Percentiles rank a stretch among this genome's conserved stretches.
These are phyloP conservation scores for Metschnikowia amazonensis DNA, from an alignment of 805 yeast genomes.

Conservation along the genomic window DNA sequence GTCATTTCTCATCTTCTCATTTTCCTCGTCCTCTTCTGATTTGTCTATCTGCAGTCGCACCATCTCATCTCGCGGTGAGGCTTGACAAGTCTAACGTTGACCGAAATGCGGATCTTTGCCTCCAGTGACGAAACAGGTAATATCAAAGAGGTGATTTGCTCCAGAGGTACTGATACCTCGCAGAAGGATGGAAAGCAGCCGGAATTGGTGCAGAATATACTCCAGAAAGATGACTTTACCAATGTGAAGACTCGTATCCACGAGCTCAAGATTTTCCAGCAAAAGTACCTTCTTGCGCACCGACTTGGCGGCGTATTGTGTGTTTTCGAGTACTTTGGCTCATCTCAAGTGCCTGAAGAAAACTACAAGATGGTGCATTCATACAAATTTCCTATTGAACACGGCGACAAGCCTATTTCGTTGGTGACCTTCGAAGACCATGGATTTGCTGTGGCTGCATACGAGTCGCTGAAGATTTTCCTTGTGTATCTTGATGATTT, in stretches of 20 bases:
- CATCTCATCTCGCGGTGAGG: conserved; percentile 5
- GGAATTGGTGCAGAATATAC: conserved; percentile 43
- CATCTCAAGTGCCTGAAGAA: conserved; percentile 29
- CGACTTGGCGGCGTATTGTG: conserved; percentile 42
- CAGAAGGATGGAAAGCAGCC: conserved; percentile 65
- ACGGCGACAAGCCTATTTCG: conserved; percentile 31
- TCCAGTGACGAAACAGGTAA: conserved; percentile 68
- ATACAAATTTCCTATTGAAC: conserved; percentile 23
- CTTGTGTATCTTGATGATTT: conserved; percentile 34
- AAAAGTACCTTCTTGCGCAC: conserved; percentile 37
- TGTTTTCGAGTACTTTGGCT: conserved; percentile 30
- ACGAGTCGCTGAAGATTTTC: conserved; percentile 43
- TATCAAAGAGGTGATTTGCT: conserved; percentile 60
- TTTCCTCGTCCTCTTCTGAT: too few species aligned
- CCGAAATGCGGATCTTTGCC: conserved; percentile 51
- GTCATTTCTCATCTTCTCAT: background rate
- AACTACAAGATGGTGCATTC: conserved; percentile 36
- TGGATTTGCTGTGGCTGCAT: conserved; percentile 41
- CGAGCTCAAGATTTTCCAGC: conserved; percentile 28
- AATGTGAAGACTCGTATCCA: conserved; percentile 33
- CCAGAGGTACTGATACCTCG: conserved; percentile 77
- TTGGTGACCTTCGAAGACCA: conserved; percentile 26
- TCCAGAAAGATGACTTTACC: conserved; percentile 26
- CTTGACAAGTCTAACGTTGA: background rate
- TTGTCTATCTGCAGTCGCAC: conserved; percentile 2